Conservation (phyloP, 345 rosid species). For the Camelina laxa region DNA sequence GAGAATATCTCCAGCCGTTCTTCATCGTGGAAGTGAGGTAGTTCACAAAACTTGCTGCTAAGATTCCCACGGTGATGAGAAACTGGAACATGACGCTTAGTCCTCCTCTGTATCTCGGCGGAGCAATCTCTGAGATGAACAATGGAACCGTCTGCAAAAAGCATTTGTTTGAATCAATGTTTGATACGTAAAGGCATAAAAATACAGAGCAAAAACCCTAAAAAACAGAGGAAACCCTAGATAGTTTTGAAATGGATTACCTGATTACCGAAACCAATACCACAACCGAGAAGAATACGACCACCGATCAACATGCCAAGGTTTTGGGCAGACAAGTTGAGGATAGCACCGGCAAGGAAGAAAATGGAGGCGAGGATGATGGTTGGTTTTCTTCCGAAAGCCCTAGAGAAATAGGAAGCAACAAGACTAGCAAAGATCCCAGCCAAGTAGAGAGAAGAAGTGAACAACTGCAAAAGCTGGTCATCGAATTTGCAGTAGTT, state of each 20-base stretch:
- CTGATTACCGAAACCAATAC: slow-evolving; percentile 83
- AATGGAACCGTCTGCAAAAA: slow-evolving; percentile 70
- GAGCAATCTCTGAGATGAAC: slow-evolving; percentile 84
- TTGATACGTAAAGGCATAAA: not conserved
- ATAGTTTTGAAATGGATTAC: slow-evolving; percentile 11
- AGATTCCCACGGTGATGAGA: slow-evolving; percentile 71
- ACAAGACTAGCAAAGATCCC: slow-evolving; percentile 57
- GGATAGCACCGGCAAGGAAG: slow-evolving; percentile 64
- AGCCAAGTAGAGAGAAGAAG: slow-evolving; percentile 82
- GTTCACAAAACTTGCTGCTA: slow-evolving; percentile 59
- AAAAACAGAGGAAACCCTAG: not conserved
- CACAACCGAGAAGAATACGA: slow-evolving; percentile 64
- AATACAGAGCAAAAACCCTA: not conserved
- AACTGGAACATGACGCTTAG: slow-evolving; percentile 70
- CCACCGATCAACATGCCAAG: slow-evolving; percentile 63
- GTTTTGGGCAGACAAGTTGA: slow-evolving; percentile 51
- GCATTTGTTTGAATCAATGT: not conserved
- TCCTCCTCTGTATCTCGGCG: slow-evolving; percentile 64
- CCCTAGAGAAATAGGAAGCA: slow-evolving; percentile 54
- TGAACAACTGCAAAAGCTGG: slow-evolving; percentile 65
- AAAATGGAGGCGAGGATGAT: slow-evolving; percentile 65
- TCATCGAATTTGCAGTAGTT: slow-evolving; percentile 81
- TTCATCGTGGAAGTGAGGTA: slow-evolving; percentile 48
- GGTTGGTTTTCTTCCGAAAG: slow-evolving; percentile 55
- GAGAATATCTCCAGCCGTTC: slow-evolving; percentile 69